Base-by-base conservation (phyloP, 768 basidiomycete genomes). In the Boletus barrowsii region DNA sequence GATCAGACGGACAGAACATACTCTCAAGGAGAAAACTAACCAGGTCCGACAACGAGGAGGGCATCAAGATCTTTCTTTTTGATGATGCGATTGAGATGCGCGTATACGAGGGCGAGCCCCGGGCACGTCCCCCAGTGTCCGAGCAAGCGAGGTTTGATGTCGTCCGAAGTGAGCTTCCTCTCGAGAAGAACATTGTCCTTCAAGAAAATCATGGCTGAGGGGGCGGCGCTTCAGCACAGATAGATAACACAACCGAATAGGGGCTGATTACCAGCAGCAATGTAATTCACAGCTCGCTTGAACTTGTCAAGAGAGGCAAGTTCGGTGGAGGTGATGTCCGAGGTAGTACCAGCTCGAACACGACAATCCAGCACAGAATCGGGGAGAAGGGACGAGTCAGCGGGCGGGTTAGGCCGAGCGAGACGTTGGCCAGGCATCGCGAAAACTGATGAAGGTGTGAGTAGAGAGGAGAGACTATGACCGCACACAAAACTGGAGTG, bases 51-150 rank as follows among this genome's bases (percentile, higher is more conserved):
- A 47, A 94, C 84, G 54, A 88, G 89, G 45, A 94, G 77, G 3
- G 81, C 76, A 57, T 90, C 82, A 14, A 84, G 69, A 57, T 75
- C 76, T 10, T 79, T 80, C 60, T 83, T 84, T 49, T 76, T 75
- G 56, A 88, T 80, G 53, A 88, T 71, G 51, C 81, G 72, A 66
- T 82, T 89, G 42, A 88, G 72, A 61, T 93, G 90, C 0, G 89
- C 88, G 60, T 84, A 84, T 29, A 80, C 79, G 58, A 93, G 78
- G 56, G 78, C 72, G 10, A 93, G 79, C 18, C 90, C 92, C 0
- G 88, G 89, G 61, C 89, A 90, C 29, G 88, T 89, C 26, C 88
- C 89, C 87, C 88, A 90, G 63, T 91, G 90, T 0, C 91, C 90
- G 8, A 93, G 79, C 24, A 93, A 79, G 62, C 90, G 83, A 40